These are phyloP conservation scores for Aquilaria sinensis DNA, from an alignment of 345 rosid genomes.

Conservation along the genomic window DNA sequence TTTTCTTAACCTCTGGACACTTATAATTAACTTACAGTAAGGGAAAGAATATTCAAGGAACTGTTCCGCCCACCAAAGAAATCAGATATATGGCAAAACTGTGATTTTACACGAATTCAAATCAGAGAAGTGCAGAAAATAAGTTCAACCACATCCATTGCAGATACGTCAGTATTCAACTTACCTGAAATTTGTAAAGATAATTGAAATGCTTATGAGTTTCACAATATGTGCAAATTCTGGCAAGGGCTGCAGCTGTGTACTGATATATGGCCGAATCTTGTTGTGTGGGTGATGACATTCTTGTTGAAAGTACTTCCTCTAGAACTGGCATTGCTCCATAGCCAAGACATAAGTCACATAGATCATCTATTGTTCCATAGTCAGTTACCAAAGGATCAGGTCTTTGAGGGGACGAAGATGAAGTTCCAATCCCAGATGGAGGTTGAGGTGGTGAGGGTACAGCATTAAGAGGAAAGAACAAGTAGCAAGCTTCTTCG, in stretches of 20 bases:
- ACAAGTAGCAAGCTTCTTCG: conserved; percentile 71
- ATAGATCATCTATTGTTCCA: conserved; percentile 87
- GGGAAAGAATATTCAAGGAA: too few relatives aligned
- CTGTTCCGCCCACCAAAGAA: too few relatives aligned
- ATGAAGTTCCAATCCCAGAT: conserved; percentile 42
- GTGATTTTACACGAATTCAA: too few relatives aligned
- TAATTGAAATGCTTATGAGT: conserved; percentile 82
- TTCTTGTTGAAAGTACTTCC: conserved; percentile 70
- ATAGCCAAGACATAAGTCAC: conserved; percentile 71
- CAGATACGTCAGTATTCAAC: too few relatives aligned
- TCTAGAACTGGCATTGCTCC: conserved; percentile 80
- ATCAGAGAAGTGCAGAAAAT: too few relatives aligned
- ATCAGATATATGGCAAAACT: too few relatives aligned
- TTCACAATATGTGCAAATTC: conserved; percentile 85
- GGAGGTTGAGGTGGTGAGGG: conserved; percentile 75
- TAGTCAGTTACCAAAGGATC: conserved; percentile 90
- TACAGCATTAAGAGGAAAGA: conserved; percentile 72
- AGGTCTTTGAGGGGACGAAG: conserved; percentile 83
- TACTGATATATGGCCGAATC: conserved; percentile 57
- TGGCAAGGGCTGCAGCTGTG: conserved; percentile 58
- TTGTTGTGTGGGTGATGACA: conserved; percentile 50
- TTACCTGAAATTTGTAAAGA: conserved; percentile 82
- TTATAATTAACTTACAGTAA: too few relatives aligned
- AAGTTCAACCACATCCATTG: too few relatives aligned
- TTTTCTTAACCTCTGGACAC: too few relatives aligned